These are phyloP conservation scores for Pythium guiyangense DNA, from an alignment of 352 stramenopile species.

Conservation along the genomic window DNA sequence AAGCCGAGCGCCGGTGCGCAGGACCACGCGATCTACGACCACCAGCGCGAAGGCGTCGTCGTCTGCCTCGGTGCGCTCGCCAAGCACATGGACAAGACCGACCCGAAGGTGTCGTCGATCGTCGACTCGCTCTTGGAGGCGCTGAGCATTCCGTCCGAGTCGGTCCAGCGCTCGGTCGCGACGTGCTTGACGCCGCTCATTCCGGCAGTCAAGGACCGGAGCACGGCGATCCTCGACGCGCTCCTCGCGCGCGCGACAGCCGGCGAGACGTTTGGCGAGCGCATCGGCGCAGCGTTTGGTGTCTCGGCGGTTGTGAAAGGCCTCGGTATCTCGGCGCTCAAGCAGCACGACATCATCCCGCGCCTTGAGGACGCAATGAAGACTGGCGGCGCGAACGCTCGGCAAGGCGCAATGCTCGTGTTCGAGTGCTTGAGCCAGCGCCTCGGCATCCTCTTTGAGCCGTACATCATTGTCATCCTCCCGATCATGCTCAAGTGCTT, in stretches of 20 bases:
- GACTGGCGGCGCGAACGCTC: constrained; percentile 62
- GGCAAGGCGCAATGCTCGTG: constrained; percentile 94
- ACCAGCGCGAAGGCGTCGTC: constrained; percentile 88
- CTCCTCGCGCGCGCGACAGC: constrained; percentile 68
- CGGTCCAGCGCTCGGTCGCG: constrained; percentile 90
- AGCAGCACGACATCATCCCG: constrained; percentile 97
- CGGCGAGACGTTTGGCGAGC: constrained; percentile 82
- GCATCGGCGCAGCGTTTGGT: constrained; percentile 94
- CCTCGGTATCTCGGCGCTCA: constrained; percentile 97
- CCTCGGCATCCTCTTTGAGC: constrained; percentile 98
- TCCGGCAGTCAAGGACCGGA: constrained; percentile 70
- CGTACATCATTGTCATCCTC: constrained; percentile 98
- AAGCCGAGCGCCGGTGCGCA: constrained; percentile 45
- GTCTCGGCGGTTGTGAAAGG: constrained; percentile 99
- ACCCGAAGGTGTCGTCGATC: constrained; percentile 88
- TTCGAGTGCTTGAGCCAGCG: constrained; percentile 96
- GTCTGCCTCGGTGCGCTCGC: constrained; percentile 88
- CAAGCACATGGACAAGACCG: constrained; percentile 86
- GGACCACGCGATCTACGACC: constrained; percentile 66
- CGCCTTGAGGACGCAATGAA: constrained; percentile 85
- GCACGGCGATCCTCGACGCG: constrained; percentile 64
- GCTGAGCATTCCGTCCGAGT: constrained; percentile 90
- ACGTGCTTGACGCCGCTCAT: constrained; percentile 89
- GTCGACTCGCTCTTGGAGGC: constrained; percentile 85
- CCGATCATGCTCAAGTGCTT: constrained; percentile 98